Base-by-base conservation (phyloP, 2,329 filamentous ascomycete species). In the Pseudocercospora macadamiae region DNA sequence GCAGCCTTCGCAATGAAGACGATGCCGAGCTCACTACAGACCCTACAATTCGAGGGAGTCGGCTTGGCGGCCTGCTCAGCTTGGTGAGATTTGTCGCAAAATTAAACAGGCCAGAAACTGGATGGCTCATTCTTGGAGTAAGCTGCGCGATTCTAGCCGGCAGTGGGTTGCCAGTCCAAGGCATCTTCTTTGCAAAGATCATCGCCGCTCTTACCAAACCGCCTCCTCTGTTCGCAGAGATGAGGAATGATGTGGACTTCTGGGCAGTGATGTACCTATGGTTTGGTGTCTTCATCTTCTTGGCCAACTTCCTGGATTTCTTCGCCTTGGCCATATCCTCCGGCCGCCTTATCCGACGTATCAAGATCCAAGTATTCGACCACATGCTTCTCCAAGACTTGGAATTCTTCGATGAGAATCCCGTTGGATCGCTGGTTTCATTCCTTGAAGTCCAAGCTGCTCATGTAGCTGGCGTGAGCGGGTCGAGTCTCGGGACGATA, bases 311-410 rank as follows among this genome's bases (percentile, higher is more conserved):
- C 73, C 93, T 54, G 81, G 87, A 4, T 91, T 89, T 67, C 74
- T 82, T 18, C 14, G 7, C 28, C 28, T 32, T 32, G 28, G 28
- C 28, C 14, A 32, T 32, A 6, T 32, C 28, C 14, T 6, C 28
- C 28, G 28, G 28, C 14, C 28, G 28, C 14, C 28, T 32, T 32
- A 14, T 32, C 28, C 28, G 14, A 14, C 28, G 28, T 14, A 32
- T 32, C 28, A 32, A 32, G 28, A 32, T 32, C 14, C 7, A 32
- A 32, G 28, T 92, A 5, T 97, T 99, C 80, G 84, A 93, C 28
- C 83, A 88, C 23, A 91, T 97, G 79, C 85, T 97, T 52, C 89
- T 93, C 64, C 93, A 97, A 75, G 95, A 97, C 63, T 93, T 97
- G 59, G 80, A 86, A 25, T 97, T 93, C 75, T 99, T 97, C 68